These are phyloP conservation scores for Eucalyptus brandiana DNA, from an alignment of 345 rosid genomes.

Conservation along the genomic window DNA sequence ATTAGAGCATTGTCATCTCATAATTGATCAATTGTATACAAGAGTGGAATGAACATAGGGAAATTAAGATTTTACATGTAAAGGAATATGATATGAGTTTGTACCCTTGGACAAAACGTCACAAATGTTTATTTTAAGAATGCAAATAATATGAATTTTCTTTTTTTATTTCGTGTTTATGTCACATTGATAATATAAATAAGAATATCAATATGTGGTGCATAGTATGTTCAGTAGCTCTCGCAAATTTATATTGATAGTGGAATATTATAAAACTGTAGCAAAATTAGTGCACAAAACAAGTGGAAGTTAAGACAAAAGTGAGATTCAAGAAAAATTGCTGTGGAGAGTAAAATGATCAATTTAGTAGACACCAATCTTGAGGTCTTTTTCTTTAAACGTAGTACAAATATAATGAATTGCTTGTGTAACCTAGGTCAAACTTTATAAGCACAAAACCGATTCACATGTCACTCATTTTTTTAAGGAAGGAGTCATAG, in stretches of 20 bases:
- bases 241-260: rapidly evolving
- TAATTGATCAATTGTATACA: too few species aligned
- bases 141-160: too few species aligned
- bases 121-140: too few species aligned
- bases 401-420: background rate
- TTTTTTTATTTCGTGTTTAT: too few species aligned
- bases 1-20: rapidly evolving
- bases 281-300: background rate
- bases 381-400: rapidly evolving
- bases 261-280: rapidly evolving
- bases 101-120: too few species aligned
- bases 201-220: background rate
- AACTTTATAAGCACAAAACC: background rate
- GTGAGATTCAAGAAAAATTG: background rate
- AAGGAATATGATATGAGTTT: too few species aligned
- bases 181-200: rapidly evolving
- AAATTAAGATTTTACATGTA: too few species aligned
- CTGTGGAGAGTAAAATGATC: background rate
- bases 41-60: too few species aligned
- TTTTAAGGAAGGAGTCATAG: rapidly evolving
- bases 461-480: rapidly evolving
- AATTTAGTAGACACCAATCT: rapidly evolving
- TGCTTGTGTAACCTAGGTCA: rapidly evolving
- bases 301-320: background rate
- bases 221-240: rapidly evolving